phyloP scores from a whole-genome alignment of 352 stramenopile species.

The Globisporangium radiosum region DNA sequence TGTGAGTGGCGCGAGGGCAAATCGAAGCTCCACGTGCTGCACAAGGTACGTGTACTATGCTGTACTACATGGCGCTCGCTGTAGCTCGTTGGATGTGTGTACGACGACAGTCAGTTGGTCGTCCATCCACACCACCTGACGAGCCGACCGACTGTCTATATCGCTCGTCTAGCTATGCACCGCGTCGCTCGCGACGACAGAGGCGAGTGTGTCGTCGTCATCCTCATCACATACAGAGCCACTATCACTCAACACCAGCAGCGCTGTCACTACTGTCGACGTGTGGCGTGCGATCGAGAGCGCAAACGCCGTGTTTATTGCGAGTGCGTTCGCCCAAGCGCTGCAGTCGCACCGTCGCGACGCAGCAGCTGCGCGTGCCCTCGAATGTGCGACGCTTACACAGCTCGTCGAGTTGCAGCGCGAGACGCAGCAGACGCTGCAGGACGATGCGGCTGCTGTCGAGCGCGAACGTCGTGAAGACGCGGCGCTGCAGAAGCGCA shows the following conservation, averaged over 20 bases:
- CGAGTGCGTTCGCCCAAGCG: slow-evolving; percentile 32
- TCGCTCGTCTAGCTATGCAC: neutral
- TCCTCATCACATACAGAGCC: neutral
- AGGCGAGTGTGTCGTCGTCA: neutral
- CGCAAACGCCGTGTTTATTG: slow-evolving; percentile 43
- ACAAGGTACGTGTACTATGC: slow-evolving; percentile 38
- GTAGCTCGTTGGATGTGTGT: neutral
- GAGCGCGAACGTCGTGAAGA: slow-evolving; percentile 33
- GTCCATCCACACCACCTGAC: too few species aligned
- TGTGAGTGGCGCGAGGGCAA: slow-evolving; percentile 66
- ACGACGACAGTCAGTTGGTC: too few species aligned
- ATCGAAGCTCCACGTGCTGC: slow-evolving; percentile 48
- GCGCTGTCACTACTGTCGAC: neutral
- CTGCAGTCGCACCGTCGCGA: slow-evolving; percentile 27
- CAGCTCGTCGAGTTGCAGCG: slow-evolving; percentile 35
- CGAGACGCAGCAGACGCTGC: slow-evolving; percentile 33
- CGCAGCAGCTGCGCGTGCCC: slow-evolving; percentile 23
- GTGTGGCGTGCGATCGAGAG: slow-evolving; percentile 36
- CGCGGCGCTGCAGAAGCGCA: slow-evolving; percentile 21
- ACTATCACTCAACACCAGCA: neutral
- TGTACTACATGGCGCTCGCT: neutral
- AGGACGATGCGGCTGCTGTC: slow-evolving; percentile 23
- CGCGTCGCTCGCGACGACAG: neutral
- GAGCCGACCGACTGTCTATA: neutral
- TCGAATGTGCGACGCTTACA: slow-evolving; percentile 26